A percentile compares a stretch with the other conserved stretches of the same genome.
phyloP scores from a whole-genome alignment of 345 rosid genomes.

The Hypericum perforatum region DNA sequence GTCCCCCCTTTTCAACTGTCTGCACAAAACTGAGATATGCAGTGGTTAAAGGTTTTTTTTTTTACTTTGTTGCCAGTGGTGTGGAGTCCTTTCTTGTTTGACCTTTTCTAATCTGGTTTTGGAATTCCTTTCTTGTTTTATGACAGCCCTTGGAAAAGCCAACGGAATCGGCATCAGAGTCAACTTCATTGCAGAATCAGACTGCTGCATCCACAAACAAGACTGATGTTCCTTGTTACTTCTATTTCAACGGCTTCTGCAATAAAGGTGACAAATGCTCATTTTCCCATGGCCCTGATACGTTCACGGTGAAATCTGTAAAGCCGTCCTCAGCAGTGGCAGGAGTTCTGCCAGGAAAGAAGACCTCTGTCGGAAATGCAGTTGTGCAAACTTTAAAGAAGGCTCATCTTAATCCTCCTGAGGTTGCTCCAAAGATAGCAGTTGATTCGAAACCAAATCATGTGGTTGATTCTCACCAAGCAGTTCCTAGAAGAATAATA shows the following conservation, averaged over 20 bases:
- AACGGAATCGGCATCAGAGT: slow-evolving; percentile 36
- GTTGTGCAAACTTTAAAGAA: slow-evolving; percentile 7
- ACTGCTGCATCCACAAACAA: slow-evolving; percentile 32
- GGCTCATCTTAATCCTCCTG: slow-evolving; percentile 4
- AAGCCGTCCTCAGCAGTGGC: slow-evolving; percentile 24
- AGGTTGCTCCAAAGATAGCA: slow-evolving; percentile 12
- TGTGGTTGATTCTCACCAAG: slow-evolving; percentile 9
- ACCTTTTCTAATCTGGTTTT: too few relatives aligned
- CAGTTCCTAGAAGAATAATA: not conserved
- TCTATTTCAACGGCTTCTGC: slow-evolving; percentile 76
- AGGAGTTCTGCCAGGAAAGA: slow-evolving; percentile 30
- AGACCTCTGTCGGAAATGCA: slow-evolving; percentile 13
- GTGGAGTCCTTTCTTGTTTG: too few relatives aligned
- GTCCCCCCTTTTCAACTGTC: too few relatives aligned
- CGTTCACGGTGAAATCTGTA: slow-evolving; percentile 26
- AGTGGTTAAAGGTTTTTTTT: too few relatives aligned
- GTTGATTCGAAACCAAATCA: slow-evolving; percentile 6
- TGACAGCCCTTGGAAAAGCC: slow-evolving; percentile 35
- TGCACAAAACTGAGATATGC: too few relatives aligned
- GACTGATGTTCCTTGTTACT: slow-evolving; percentile 69
- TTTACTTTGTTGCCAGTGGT: too few relatives aligned
- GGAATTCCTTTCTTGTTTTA: too few relatives aligned
- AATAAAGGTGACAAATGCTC: slow-evolving; percentile 81
- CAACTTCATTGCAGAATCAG: slow-evolving; percentile 26
- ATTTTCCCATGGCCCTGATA: slow-evolving; percentile 56